A percentile compares a stretch with the other conserved stretches of the same genome.
Evolutionary conservation across 176 grass and related monocot genomes (phyloP).

Genomic region (Secale cereale): DNA sequence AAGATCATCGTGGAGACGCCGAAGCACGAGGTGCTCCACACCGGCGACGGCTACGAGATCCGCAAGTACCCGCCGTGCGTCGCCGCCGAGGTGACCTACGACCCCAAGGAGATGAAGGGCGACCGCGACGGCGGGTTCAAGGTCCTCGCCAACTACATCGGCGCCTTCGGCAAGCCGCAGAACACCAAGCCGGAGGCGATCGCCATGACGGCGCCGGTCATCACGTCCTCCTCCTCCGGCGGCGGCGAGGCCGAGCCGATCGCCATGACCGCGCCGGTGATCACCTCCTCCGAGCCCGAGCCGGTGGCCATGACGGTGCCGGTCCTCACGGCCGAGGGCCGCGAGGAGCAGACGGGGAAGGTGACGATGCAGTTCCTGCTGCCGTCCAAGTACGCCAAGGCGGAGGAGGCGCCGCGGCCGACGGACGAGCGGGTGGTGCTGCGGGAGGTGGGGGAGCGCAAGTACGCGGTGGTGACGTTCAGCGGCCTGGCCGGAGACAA

Average conservation of each 20-base stretch:
- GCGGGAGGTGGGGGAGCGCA: conserved; percentile 53
- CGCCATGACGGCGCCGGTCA: conserved; percentile 81
- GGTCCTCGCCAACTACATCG: conserved; percentile 86
- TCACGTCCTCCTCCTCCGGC: conserved; percentile 39
- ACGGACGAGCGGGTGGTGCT: conserved; percentile 76
- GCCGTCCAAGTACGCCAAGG: conserved; percentile 66
- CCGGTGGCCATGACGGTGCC: conserved; percentile 73
- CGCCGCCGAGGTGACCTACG: conserved; percentile 81
- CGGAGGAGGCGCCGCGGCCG: conserved; percentile 72
- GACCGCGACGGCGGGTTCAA: conserved; percentile 73
- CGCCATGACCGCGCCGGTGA: conserved; percentile 83
- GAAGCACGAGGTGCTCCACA: conserved; percentile 74
- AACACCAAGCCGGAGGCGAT: conserved; percentile 84
- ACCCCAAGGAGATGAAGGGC: conserved; percentile 58
- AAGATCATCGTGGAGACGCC: conserved; percentile 91
- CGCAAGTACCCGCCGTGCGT: conserved; percentile 66
- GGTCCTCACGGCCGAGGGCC: conserved; percentile 48
- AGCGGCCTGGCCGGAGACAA: conserved; percentile 64
- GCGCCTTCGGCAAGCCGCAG: conserved; percentile 66
- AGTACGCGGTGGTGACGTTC: conserved; percentile 73
- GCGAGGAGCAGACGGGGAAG: conserved; percentile 10
- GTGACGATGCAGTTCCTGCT: conserved; percentile 88
- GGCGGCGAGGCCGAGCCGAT: conserved; percentile 34
- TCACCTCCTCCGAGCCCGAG: conserved; percentile 59
- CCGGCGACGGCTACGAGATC: conserved; percentile 86